Evolutionary conservation across 148 eudicot species (phyloP), one percentile per base, ranked within the genome.

Genomic region (Silene conica): DNA sequence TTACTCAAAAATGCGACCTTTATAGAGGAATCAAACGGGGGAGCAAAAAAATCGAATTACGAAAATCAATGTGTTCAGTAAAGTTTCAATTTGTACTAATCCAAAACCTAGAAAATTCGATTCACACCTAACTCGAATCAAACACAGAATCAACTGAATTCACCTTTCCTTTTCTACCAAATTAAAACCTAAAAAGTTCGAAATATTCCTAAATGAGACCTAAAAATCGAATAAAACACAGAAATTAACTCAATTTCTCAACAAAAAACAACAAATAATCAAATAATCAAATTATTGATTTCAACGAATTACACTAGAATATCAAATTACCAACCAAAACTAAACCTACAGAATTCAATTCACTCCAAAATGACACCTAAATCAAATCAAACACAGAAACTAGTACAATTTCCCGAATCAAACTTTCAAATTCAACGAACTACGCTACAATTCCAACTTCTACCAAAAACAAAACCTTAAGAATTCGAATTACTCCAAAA

Each of bases 391-490:
- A 38, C 43, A 38, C 43, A 38, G 8, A 38, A 38, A 38, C 9
- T 38, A 38, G 7, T 9, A 6, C 8, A 38, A 38, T 38, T 38
- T 7, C 0, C 43, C 9, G 43, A 38, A 38, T 31, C 34, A 1
- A 31, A 31, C 34, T 31, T 31, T 38, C 43, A 38, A 5, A 54
- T 12, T 12, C 15, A n/a, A 18, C 18, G 56, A 55, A 55, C 13
- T 14, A 5, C 18, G 13, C 19, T 55, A 15, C 15, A 34, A 5
- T 38, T 38, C 7, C 62, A 43, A 34, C 31, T 50, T 46, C 43
- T 63, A 28, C 19, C 43, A 63, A 67, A 67, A 67, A 43, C n/a
- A 8, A 67, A 63, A 63, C 67, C 67, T 63, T 28, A 34, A 7
- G 28, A 62, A 12, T 62, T 61, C n/a, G n/a, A 25, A 23, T 38